Evolutionary conservation across 2,329 filamentous ascomycete species (phyloP), one percentile per base, ranked within the genome.

Genomic region (Fusarium sacchari): DNA sequence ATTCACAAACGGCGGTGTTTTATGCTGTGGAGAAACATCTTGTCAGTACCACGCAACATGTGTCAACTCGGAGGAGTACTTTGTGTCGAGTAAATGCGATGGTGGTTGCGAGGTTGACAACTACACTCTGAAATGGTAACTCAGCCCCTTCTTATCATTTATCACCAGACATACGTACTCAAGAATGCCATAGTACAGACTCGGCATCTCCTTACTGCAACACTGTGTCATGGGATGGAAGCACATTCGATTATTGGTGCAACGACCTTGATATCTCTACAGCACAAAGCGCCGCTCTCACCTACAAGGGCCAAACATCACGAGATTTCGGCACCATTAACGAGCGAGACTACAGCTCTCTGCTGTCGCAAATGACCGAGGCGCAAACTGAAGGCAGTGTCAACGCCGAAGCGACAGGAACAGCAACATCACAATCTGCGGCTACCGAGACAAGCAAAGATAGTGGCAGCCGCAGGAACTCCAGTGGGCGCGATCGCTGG

Each of bases 101-200:
- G 56, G 37, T 13, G 69, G 62, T 26, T 71, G 69, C 24, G 69
- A 71, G 42, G 57, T 72, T 37, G 69, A 71, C 15, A 71, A 46
- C 37, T 58, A 24, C 24, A 71, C 57, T 30, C 24, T 71, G 18
- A 71, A 71, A 63, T 71, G 69, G 67, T 42, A 37, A 28, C 24
- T 43, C 39, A 26, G 32, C 13, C 40, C 24, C 14, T 24, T n/a
- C 32, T 26, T 34, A 7, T 26, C 32, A 14, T 18, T 18, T 18
- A 26, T 10, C 17, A 15, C 14, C 12, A 24, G 18, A 13, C 17
- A n/a, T 17, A 14, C 18, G 24, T 46, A 58, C 58, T 64, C 22
- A 63, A 20, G 11, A 30, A 22, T 44, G 8, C 11, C 14, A 64
- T n/a, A 71, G 69, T 22, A 71, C 63, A 28, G 17, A 42, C 12